These are phyloP conservation scores for Aspergillus sclerotioniger DNA, from an alignment of 495 filamentous ascomycete genomes.

Conservation along the genomic window DNA sequence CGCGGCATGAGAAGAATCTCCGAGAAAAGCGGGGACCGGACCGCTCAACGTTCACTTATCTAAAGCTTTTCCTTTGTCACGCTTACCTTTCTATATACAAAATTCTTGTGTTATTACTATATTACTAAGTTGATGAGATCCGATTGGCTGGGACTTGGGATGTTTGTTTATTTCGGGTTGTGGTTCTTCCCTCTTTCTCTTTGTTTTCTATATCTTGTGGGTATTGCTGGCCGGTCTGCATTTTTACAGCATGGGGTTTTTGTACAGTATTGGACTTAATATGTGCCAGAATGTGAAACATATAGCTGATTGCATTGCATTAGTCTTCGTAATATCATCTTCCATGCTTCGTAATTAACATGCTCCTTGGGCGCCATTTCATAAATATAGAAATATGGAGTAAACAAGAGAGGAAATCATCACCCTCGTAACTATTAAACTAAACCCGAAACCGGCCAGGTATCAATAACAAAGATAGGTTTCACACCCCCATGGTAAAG, in stretches of 20 bases:
- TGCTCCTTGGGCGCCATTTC: too few relatives aligned
- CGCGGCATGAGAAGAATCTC: neutral
- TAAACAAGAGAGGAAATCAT: too few relatives aligned
- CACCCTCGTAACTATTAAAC: too few relatives aligned
- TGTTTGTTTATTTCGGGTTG: neutral
- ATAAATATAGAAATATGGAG: too few relatives aligned
- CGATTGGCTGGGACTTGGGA: too few relatives aligned
- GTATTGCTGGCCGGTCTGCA: neutral
- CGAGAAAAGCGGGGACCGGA: neutral
- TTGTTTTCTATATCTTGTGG: neutral
- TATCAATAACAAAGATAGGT: constrained; percentile 5
- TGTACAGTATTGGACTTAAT: too few relatives aligned
- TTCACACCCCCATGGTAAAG: constrained; percentile 92
- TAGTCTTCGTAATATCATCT: too few relatives aligned
- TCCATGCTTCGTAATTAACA: too few relatives aligned
- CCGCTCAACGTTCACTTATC: too few relatives aligned
- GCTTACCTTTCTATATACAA: neutral
- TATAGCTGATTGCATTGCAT: too few relatives aligned
- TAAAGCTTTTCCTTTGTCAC: neutral
- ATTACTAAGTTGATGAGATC: neutral
- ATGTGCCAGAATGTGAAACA: too few relatives aligned
- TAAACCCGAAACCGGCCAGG: too few relatives aligned
- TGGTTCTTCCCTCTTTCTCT: neutral
- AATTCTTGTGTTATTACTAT: neutral
- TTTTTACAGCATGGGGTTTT: neutral